phyloP scores from a whole-genome alignment of 306 rosid genomes.

The Potentilla sterilis region DNA sequence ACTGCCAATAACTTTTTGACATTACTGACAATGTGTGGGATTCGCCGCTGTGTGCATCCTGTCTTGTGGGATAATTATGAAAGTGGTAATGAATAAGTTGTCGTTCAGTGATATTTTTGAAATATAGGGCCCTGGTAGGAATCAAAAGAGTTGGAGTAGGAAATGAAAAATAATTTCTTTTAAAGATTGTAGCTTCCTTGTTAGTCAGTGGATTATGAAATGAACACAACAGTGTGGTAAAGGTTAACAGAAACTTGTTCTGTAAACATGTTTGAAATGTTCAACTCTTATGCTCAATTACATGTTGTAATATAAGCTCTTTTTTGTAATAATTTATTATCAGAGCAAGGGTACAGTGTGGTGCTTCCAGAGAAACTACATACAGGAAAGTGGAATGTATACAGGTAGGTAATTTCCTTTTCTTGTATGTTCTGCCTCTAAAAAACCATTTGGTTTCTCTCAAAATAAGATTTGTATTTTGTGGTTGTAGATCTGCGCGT shows the following conservation, averaged over 20 bases:
- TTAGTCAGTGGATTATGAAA: background rate
- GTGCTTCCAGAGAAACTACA: conserved; percentile 94
- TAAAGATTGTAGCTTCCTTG: background rate
- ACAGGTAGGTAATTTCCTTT: conserved; percentile 53
- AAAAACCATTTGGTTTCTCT: background rate
- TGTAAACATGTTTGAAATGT: background rate
- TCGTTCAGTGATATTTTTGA: background rate
- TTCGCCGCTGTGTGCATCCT: background rate
- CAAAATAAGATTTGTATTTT: conserved; percentile 8
- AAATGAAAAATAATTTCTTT: background rate
- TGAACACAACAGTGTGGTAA: background rate
- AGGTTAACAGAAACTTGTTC: background rate
- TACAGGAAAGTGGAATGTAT: conserved; percentile 94
- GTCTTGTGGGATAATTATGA: background rate
- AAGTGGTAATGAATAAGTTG: background rate
- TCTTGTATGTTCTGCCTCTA: conserved; percentile 19
- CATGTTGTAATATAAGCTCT: conserved; percentile 21
- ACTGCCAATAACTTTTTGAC: background rate
- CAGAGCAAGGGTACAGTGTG: conserved; percentile 90
- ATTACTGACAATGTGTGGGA: background rate
- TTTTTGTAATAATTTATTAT: conserved; percentile 37
- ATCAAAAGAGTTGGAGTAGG: background rate
- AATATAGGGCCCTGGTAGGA: background rate
- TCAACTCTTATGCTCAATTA: background rate
- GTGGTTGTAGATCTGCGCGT: conserved; percentile 56